Base-by-base conservation (phyloP, 2,329 filamentous ascomycete species). In the Fusarium sp. region DNA sequence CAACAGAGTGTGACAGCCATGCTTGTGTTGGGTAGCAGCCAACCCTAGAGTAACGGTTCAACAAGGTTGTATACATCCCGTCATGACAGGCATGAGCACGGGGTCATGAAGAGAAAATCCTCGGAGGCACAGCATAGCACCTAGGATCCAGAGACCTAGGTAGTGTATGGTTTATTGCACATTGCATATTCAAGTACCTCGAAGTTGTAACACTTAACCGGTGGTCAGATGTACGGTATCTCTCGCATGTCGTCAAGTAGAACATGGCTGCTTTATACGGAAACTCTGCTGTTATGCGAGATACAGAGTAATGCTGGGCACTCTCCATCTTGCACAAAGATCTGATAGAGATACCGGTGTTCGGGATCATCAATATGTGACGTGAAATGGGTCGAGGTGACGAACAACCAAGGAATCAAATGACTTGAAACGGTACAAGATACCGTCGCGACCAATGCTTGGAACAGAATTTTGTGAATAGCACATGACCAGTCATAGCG, bases 71-170 rank as follows among this genome's bases (percentile, higher is more conserved):
- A 31, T 59, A 54, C 35, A 48, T 48, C 19, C 19, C 19, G 11
- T 11, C 53, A 63, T 59, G 43, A 36, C 58, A 60, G 42, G 46
- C 63, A 64, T 65, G 59, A 26, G 58, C 63, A 66, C 53, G 58
- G 66, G 63, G 45, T 56, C 63, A 65, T 56, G 35, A 41, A 64
- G 53, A 32, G 19, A 36, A 36, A 36, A 36, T 5, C 10, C 29
- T 11, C 12, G 29, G 29, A 11, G 29, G 28, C 22, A 40, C 38
- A 32, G 28, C 32, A 26, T 54, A 28, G 29, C 29, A 31, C 35
- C 35, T 19, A 36, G 15, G 29, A 42, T 28, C 29, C 31, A n/a
- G 22, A 39, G 29, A 35, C 19, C 12, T 15, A n/a, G n/a, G 10
- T 24, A 12, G 13, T 39, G 8, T 9, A 22, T 36, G 9, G 15